Conservation (phyloP, 768 basidiomycete genomes). For the Dendrothele bispora region DNA sequence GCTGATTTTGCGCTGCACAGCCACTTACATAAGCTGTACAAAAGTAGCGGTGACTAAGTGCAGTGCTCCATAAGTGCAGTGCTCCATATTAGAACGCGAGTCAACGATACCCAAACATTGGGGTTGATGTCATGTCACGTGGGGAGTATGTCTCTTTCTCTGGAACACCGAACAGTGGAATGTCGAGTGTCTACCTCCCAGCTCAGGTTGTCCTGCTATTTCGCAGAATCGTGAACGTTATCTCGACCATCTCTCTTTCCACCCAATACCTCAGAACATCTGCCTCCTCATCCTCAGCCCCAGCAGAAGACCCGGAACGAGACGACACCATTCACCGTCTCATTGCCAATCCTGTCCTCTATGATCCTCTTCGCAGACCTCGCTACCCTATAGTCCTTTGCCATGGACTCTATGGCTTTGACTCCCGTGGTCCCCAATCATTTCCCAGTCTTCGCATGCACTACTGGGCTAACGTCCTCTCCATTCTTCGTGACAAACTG, state of each 20-base stretch:
- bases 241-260: conserved; percentile 70
- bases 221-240: conserved; percentile 64
- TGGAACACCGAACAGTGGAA: too few relatives aligned
- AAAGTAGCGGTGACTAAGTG: too few relatives aligned
- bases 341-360: conserved; percentile 74
- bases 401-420: conserved; percentile 96
- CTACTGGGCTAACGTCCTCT: conserved; percentile 91
- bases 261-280: conserved; percentile 49
- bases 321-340: conserved; percentile 65
- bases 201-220: conserved; percentile 60
- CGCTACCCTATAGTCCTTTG: conserved; percentile 93
- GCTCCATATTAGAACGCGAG: too few relatives aligned
- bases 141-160: too few relatives aligned
- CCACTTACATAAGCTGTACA: too few relatives aligned
- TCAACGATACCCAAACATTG: too few relatives aligned
- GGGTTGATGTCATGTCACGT: too few relatives aligned
- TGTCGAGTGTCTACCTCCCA: conserved; percentile 51
- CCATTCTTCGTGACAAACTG: conserved; percentile 73
- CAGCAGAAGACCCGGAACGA: conserved; percentile 14
- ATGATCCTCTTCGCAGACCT: conserved; percentile 75
- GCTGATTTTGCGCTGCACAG: too few relatives aligned
- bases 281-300: conserved; percentile 5
- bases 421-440: conserved; percentile 78
- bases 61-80: too few relatives aligned
- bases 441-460: conserved; percentile 86